Conservation (phyloP, 768 basidiomycete species). For the Trametopsis cervina region DNA sequence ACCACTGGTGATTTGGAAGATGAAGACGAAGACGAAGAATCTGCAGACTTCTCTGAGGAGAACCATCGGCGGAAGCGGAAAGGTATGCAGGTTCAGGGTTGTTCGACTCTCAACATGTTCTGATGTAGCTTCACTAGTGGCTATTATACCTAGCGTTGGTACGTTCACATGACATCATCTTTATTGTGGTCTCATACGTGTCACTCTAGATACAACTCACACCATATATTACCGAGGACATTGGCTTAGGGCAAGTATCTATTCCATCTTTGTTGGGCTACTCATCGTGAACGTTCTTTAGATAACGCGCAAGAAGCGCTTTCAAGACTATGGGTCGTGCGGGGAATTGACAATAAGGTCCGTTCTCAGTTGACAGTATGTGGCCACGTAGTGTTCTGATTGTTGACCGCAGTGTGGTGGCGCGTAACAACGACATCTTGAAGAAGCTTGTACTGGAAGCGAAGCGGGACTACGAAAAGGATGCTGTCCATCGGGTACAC, state of each 20-base stretch:
- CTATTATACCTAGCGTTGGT: constrained; percentile 85
- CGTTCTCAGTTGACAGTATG: constrained; percentile 14
- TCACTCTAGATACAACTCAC: constrained; percentile 68
- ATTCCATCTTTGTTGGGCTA: too few species aligned
- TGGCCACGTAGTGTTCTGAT: constrained; percentile 4
- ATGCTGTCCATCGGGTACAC: constrained; percentile 84
- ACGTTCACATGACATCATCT: too few species aligned
- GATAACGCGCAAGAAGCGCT: constrained; percentile 78
- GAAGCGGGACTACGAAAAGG: constrained; percentile 85
- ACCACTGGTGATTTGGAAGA: constrained; percentile 76
- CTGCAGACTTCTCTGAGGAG: constrained; percentile 31
- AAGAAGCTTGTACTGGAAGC: constrained; percentile 84
- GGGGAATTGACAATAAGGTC: constrained; percentile 78
- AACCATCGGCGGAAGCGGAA: constrained; percentile 70
- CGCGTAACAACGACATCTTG: constrained; percentile 81
- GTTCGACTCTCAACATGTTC: not conserved
- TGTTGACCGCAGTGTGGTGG: constrained; percentile 60
- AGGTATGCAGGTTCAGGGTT: constrained; percentile 14
- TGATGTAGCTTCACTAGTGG: constrained; percentile 31
- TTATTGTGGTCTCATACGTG: too few species aligned
- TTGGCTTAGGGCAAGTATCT: constrained; percentile 64
- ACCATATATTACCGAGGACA: constrained; percentile 88
- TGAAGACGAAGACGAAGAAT: constrained; percentile 58
- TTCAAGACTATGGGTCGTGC: constrained; percentile 69
- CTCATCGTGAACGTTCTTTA: too few species aligned